Base-by-base conservation (phyloP, 2,329 filamentous ascomycete species). In the Pseudogymnoascus sp. region DNA sequence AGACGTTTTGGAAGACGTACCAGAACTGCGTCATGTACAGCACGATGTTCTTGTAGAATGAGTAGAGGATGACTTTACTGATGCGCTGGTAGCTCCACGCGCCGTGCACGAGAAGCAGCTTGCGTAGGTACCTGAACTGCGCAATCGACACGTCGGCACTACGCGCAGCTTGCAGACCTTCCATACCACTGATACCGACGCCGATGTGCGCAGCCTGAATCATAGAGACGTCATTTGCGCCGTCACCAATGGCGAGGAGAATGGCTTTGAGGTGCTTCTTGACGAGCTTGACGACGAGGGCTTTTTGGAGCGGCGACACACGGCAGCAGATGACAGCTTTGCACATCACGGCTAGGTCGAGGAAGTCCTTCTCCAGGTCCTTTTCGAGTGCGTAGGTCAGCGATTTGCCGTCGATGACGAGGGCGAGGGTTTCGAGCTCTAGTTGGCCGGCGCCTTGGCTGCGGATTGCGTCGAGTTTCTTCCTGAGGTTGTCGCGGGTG, bases 21-120 rank as follows among this genome's bases (percentile, higher is more conserved):
- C 95, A 99, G 73, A 99, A 99, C 73, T 99, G 95, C 63, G 95
- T 99, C 89, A 99, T 92, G 77, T 97, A 99, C 64, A 99, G 80
- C 17, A 92, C 88, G 67, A 97, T 97, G 77, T 99, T 99, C 81
- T 99, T 99, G 81, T 99, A 99, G 75, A 97, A 99, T 5, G 94
- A 97, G 77, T 96, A 99, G 65, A 99, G 76, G 69, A 99, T 97
- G 63, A 96, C 92, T 77, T 96, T 96, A 81, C 89, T 93, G 72
- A 99, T 88, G 63, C 94, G 89, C 73, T 97, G 93, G 73, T 99
- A 99, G 72, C 91, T 96, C 94, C 94, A 99, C 5, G 92, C 88
- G 24, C 94, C 94, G 71, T 99, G 94, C 9, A 99, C 94, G 26
- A 99, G 83, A 29, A 97, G 82, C 61, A 99, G 80, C 76, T 99